Evolutionary conservation across 805 yeast genomes (phyloP).

Genomic region (Lipomyces kockii): DNA sequence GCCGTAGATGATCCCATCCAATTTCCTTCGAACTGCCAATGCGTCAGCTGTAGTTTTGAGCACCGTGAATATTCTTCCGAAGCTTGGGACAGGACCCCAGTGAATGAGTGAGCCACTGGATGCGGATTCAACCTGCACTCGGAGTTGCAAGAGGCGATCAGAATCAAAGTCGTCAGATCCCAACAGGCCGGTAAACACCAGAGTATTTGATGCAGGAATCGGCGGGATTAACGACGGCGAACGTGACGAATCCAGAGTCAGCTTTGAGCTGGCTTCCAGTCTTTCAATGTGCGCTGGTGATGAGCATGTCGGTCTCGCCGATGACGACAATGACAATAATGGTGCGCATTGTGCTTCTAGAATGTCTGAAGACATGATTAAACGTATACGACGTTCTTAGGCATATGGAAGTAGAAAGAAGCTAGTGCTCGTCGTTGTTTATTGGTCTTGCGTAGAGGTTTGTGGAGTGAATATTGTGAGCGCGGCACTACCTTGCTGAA

Average conservation of each 20-base stretch:
- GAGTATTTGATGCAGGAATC: slow-evolving; percentile 21
- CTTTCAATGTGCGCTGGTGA: background rate
- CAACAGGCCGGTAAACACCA: slow-evolving; percentile 18
- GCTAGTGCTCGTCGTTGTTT: background rate
- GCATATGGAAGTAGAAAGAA: background rate
- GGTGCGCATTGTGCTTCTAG: background rate
- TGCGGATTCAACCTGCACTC: background rate
- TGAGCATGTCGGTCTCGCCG: background rate
- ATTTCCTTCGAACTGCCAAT: slow-evolving; percentile 3
- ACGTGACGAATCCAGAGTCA: background rate
- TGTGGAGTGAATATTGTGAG: background rate
- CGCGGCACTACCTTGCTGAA: background rate
- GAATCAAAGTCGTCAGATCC: slow-evolving; percentile 14
- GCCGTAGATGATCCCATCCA: slow-evolving; percentile 18
- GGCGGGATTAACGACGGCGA: background rate
- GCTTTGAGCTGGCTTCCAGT: background rate
- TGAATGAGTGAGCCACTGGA: slow-evolving; percentile 21
- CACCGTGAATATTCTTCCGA: slow-evolving; percentile 33
- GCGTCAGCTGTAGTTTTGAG: slow-evolving; percentile 25
- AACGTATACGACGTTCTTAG: background rate
- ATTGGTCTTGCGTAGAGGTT: background rate
- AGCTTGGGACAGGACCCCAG: slow-evolving; percentile 27
- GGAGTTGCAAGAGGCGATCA: background rate
- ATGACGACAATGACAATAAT: background rate
- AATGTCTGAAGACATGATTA: background rate